Evolutionary conservation across 2,329 filamentous ascomycete genomes (phyloP), one percentile per base, ranked within the genome.

Genomic region (Thelonectria blattea): DNA sequence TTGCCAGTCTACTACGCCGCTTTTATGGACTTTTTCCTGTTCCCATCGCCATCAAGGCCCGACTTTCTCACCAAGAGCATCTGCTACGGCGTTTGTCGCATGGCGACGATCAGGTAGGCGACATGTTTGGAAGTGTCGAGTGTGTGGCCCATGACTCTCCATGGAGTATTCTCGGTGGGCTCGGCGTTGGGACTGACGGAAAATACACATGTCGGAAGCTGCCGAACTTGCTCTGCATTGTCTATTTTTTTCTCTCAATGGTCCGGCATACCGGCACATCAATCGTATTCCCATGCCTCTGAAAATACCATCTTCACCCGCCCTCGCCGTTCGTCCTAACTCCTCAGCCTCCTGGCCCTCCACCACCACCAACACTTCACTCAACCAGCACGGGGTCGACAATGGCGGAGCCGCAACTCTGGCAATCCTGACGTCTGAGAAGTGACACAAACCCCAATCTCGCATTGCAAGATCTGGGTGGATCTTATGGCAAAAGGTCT

Each of bases 41-140:
- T 15, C 24, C 39, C 39, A 41, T 17, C 17, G 34, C 30, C 37
- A 42, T 53, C 49, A 53, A 18, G 18, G 34, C 22, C n/a, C 12
- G 14, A 39, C 39, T 30, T 30, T 7, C 8, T 49, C 17, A 43
- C 52, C 43, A 39, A 42, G 46, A 51, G 22, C 17, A 56, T 60
- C 58, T 69, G 65, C 60, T 66, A 70, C 67, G 24, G 56, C 24
- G 42, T 57, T 57, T 65, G 67, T 69, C 53, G 69, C 67, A 70
- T 58, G 57, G 20, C 41, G 52, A 46, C 63, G 67, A 60, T 60
- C 58, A 60, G 37, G 45, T 52, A 60, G 34, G 20, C 12, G 42
- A 56, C 27, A 27, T 52, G 58, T 60, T 61, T 58, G 59, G 66
- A 52, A 45, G 45, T 30, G 27, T 30, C 27, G 8, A 30, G 27